Base-by-base conservation (phyloP, 306 rosid genomes). In the Cicer arietinum region DNA sequence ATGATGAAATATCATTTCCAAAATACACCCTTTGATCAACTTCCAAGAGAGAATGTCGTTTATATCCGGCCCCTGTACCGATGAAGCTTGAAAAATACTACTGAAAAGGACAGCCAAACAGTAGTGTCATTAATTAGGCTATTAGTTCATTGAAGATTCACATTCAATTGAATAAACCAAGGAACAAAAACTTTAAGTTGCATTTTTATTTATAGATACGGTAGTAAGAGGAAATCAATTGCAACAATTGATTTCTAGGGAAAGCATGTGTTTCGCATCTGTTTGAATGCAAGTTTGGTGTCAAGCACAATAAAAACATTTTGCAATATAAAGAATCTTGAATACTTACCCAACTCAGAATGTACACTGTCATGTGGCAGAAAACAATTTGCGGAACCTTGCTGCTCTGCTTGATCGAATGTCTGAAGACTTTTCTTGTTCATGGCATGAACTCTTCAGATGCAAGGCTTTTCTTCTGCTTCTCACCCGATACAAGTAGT, bases 401-500 rank as follows among this genome's bases (percentile, higher is more conserved):
- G 83, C 88, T 51, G 71, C 57, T 84, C 97, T 90, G 69, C 86
- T 85, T 39, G 88, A 79, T 75, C 52, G 16, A 78, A 75, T 83
- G 67, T 76, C 69, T 16, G 85, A 81, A 67, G 92, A 80, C 77
- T 79, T 88, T 16, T 71, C 69, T 86, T 66, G 89, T 59, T 73
- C 80, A 47, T 76, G 85, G 83, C 87, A 77, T 22, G 89, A 70
- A 69, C 69, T 60, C 72, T 75, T 71, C 63, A 14, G 84, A 63
- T 56, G 82, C 82, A 70, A 78, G 71, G 62, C n/a, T 83, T 67
- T 86, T 82, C 90, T 84, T 74, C 69, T 88, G 83, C 75, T 88
- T 83, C 82, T 86, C 76, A 61, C 81, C 81, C 98, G 92, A 82
- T 84, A 87, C 87, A 95, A 83, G 71, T 66, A 85, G 91, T 95